These are phyloP conservation scores for Neurospora africana DNA, from an alignment of 495 filamentous ascomycete genomes.

Conservation along the genomic window DNA sequence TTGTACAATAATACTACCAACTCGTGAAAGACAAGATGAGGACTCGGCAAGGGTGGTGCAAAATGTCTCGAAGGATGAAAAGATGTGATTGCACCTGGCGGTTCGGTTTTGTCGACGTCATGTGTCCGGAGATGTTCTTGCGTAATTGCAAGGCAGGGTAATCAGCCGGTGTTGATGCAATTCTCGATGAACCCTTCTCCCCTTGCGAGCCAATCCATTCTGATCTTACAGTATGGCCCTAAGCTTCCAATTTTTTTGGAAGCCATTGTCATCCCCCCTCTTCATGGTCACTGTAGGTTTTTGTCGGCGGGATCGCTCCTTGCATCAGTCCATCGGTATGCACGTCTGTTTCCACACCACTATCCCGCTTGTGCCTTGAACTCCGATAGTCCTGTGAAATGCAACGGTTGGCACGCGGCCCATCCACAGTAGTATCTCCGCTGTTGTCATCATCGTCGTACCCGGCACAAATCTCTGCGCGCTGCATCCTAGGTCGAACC, in stretches of 20 bases:
- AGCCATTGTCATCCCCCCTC: not conserved
- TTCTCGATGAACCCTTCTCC: not conserved
- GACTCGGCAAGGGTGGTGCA: not conserved
- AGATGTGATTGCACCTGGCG: not conserved
- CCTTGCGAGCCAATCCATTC: not conserved
- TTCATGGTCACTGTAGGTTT: not conserved
- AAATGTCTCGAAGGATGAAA: not conserved
- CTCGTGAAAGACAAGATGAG: not conserved
- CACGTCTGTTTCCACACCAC: not conserved
- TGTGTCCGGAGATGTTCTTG: not conserved
- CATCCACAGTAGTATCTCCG: not conserved
- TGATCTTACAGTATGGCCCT: not conserved
- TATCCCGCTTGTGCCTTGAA: not conserved
- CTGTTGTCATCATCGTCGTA: not conserved
- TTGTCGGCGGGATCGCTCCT: not conserved
- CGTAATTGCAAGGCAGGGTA: not conserved
- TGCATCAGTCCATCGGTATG: not conserved
- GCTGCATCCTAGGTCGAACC: not conserved
- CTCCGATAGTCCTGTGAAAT: not conserved
- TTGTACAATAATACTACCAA: not conserved
- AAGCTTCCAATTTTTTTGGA: not conserved
- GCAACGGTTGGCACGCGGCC: not conserved
- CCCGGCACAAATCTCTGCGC: not conserved
- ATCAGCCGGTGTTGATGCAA: not conserved
- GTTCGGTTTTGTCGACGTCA: not conserved